Percentiles rank a stretch among this genome's conserved stretches.
Conservation (phyloP, 1,284 basidiomycete genomes). For the Irpex lacteus region DNA sequence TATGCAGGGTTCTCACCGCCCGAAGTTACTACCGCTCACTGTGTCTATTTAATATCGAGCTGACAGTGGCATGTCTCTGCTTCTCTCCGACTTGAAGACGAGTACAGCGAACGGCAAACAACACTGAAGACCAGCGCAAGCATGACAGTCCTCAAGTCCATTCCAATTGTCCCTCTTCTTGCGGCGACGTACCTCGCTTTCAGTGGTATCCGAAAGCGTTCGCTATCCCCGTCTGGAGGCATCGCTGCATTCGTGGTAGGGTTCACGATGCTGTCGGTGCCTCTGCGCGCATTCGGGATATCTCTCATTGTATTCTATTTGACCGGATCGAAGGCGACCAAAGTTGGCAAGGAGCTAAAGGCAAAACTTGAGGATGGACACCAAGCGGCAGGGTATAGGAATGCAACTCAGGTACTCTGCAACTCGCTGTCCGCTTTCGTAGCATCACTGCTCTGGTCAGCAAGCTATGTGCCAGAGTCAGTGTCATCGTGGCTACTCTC, state of each 20-base stretch:
- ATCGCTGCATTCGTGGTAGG: conserved; percentile 76
- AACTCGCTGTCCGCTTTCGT: conserved; percentile 74
- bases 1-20: not conserved
- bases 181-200: conserved; percentile 42
- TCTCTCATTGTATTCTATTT: conserved; percentile 83
- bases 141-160: not conserved
- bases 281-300: conserved; percentile 65
- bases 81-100: not conserved
- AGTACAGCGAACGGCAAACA: not conserved
- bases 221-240: conserved; percentile 72
- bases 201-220: conserved; percentile 55
- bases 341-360: conserved; percentile 74
- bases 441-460: conserved; percentile 66
- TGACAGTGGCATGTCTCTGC: not conserved
- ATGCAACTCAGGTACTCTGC: conserved; percentile 77
- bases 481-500: conserved; percentile 22
- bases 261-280: conserved; percentile 58
- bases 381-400: conserved; percentile 68
- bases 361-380: conserved; percentile 77
- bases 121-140: not conserved
- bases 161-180: conserved; percentile 22
- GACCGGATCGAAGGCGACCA: conserved; percentile 80
- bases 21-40: not conserved
- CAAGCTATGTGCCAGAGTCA: conserved; percentile 45
- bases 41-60: not conserved